A percentile compares a stretch with the other conserved stretches of the same genome.
Conservation (phyloP, 2,329 filamentous ascomycete genomes). For the Ustulina deusta region DNA sequence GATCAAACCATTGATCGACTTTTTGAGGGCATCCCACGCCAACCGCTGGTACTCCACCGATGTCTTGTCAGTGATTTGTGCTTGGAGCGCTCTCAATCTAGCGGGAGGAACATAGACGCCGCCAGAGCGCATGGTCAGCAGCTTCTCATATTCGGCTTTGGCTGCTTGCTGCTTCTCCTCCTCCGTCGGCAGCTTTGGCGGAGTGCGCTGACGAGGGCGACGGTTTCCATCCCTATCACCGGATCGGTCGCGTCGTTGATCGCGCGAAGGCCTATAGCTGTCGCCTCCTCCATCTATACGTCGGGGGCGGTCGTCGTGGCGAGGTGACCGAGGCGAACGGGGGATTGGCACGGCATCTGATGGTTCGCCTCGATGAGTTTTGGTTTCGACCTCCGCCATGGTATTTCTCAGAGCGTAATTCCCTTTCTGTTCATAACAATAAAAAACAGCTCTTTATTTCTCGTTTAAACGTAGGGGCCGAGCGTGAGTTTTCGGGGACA, state of each 20-base stretch:
- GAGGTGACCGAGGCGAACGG: slow-evolving; percentile 52
- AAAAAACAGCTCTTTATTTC: neutral
- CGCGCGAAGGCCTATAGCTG: slow-evolving; percentile 61
- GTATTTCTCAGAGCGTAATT: slow-evolving; percentile 23
- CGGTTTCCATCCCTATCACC: slow-evolving; percentile 32
- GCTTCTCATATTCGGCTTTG: slow-evolving; percentile 93
- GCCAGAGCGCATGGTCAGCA: slow-evolving; percentile 91
- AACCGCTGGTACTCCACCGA: slow-evolving; percentile 98
- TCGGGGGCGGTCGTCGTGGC: slow-evolving; percentile 50
- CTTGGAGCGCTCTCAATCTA: slow-evolving; percentile 88
- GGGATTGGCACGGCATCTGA: slow-evolving; percentile 45
- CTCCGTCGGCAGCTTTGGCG: slow-evolving; percentile 65
- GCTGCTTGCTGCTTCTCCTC: slow-evolving; percentile 89
- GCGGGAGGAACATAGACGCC: slow-evolving; percentile 97
- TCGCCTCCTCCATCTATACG: slow-evolving; percentile 55
- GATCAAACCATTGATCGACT: slow-evolving; percentile 97
- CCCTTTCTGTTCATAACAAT: slow-evolving; percentile 20
- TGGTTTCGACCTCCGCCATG: slow-evolving; percentile 62
- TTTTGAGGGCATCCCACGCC: slow-evolving; percentile 99
- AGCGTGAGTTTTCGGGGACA: neutral
- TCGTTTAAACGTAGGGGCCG: neutral
- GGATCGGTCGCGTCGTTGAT: slow-evolving; percentile 41
- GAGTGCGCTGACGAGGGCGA: slow-evolving; percentile 45
- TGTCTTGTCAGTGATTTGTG: slow-evolving; percentile 95
- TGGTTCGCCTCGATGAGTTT: slow-evolving; percentile 49